phyloP scores from a whole-genome alignment of 1,139 yeast species.

The Lizanozyma gosingica region DNA sequence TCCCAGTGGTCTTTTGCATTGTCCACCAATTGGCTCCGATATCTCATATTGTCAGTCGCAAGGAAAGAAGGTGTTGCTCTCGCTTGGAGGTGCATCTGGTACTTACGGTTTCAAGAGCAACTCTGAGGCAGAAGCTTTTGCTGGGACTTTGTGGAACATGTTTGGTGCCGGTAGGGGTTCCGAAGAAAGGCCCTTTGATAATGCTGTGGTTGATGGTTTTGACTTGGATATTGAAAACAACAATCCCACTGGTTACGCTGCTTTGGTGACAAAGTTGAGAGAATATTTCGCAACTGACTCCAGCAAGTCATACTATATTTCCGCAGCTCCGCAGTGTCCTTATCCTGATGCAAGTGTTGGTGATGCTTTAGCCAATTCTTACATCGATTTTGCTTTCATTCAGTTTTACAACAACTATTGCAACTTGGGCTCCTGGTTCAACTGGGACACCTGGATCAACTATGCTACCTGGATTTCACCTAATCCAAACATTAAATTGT shows the following conservation, averaged over 20 bases:
- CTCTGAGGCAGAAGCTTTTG: slow-evolving; percentile 56
- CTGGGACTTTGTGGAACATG: slow-evolving; percentile 70
- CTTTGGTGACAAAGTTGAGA: slow-evolving; percentile 56
- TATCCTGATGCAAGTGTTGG: slow-evolving; percentile 87
- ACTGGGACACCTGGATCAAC: slow-evolving; percentile 78
- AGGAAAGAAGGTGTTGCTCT: slow-evolving; percentile 72
- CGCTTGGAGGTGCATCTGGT: slow-evolving; percentile 86
- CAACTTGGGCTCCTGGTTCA: slow-evolving; percentile 49
- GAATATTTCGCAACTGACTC: slow-evolving; percentile 41
- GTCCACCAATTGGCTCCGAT: slow-evolving; percentile 62
- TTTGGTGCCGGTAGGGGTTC: slow-evolving; percentile 68
- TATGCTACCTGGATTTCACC: slow-evolving; percentile 59
- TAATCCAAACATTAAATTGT: slow-evolving; percentile 54
- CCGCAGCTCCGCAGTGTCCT: slow-evolving; percentile 95
- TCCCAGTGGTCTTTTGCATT: slow-evolving; percentile 48
- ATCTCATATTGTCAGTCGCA: slow-evolving; percentile 68
- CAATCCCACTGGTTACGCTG: slow-evolving; percentile 46
- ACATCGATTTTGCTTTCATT: slow-evolving; percentile 77
- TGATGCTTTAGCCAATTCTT: slow-evolving; percentile 47
- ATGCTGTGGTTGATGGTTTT: slow-evolving; percentile 37
- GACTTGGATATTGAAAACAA: slow-evolving; percentile 40
- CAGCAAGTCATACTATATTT: slow-evolving; percentile 60
- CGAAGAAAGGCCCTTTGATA: slow-evolving; percentile 63
- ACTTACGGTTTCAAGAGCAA: slow-evolving; percentile 64
- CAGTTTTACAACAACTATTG: slow-evolving; percentile 95